A percentile compares a stretch with the other conserved stretches of the same genome.
These are phyloP conservation scores for Trichosporon sp. DNA, from an alignment of 1,284 basidiomycete genomes.

Conservation along the genomic window DNA sequence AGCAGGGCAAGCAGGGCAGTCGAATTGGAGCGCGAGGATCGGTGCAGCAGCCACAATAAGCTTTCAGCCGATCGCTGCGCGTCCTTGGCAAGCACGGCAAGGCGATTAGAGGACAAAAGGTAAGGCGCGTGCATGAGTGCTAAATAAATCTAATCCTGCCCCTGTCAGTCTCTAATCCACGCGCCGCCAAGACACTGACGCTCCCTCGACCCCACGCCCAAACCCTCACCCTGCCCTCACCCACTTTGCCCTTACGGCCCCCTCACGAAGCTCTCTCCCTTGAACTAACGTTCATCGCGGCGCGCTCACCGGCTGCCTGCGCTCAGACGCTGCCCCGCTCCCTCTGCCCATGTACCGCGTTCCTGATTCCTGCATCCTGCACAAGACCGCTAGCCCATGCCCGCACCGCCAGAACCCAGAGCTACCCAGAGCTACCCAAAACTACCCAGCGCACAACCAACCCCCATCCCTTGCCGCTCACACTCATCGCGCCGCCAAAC, in stretches of 20 bases:
- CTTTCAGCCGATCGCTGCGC: background rate
- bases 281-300: background rate
- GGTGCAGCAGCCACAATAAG: background rate
- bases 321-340: too few species aligned
- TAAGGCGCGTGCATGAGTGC: background rate
- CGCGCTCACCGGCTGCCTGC: too few species aligned
- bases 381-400: background rate
- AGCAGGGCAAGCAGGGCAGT: too few species aligned
- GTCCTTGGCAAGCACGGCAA: too few species aligned
- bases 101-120: background rate
- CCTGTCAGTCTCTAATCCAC: background rate
- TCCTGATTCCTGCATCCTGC: background rate
- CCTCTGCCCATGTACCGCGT: background rate
- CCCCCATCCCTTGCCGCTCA: background rate
- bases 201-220: background rate
- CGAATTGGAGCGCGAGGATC: background rate
- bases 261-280: background rate
- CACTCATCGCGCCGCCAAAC: background rate
- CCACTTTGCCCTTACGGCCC: background rate
- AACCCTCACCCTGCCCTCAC: too few species aligned
- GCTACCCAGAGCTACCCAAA: too few species aligned
- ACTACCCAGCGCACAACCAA: background rate
- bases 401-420: background rate
- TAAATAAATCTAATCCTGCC: background rate
- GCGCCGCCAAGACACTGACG: background rate